Base-by-base conservation (phyloP, 805 yeast species). In the Metschnikowia cubensis region DNA sequence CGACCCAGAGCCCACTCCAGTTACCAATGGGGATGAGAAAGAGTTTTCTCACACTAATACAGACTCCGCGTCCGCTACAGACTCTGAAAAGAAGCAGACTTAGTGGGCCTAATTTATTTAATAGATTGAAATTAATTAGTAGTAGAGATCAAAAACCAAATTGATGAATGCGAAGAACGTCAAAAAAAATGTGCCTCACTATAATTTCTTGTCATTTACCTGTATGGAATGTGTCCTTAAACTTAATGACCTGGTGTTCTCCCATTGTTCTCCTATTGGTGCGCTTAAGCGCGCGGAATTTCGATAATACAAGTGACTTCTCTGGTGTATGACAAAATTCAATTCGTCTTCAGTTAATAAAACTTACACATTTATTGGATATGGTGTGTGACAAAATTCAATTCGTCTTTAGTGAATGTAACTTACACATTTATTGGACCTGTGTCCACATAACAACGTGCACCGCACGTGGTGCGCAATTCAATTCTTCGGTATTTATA, bases 1-100 rank as follows among this genome's bases (percentile, higher is more conserved):
- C 2, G 65, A 62, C 45, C 59, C 64, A 6, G 65, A 59, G 38
- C 54, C 54, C 3, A 46, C 46, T 13, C 25, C 33, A 15, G 21
- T 7, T n/a, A 50, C 18, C 8, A 35, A 35, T 22, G 36, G 15
- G 17, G 20, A 43, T 22, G 46, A 43, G 39, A 43, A 43, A 39
- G 40, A 43, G 18, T 43, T 39, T 5, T 15, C 37, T 31, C 37
- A 33, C 15, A 31, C 36, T 42, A 42, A 42, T 42, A 42, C 34
- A 20, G 45, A 42, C 35, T 42, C 45, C 32, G 45, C 31, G 21
- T 42, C 45, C n/a, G 31, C 31, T n/a, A n/a, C 45, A 20, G 45
- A 21, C 34, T 33, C 45, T 42, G 45, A 42, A 20, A 34, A 42
- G 29, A 42, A 42, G 31, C 37, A n/a, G 25, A 33, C 37, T 6